A percentile compares a stretch with the other conserved stretches of the same genome.
Evolutionary conservation across 2,329 filamentous ascomycete species (phyloP).

Genomic region (Colletotrichum tabaci): DNA sequence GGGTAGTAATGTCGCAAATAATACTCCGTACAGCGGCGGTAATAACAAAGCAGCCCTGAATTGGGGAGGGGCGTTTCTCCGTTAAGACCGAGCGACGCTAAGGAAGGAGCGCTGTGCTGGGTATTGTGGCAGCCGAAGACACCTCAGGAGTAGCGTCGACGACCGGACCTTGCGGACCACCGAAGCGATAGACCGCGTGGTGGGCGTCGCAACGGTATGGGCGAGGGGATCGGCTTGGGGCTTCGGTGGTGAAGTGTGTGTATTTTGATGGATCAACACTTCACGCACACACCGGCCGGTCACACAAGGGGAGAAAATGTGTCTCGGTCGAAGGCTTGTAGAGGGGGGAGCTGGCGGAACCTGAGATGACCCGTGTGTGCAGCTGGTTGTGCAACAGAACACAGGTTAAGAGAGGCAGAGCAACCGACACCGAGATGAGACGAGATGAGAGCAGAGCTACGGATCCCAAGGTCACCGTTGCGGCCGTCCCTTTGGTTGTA

Average conservation of each 20-base stretch:
- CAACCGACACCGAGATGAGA: neutral
- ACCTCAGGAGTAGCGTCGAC: neutral
- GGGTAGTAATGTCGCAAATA: conserved; percentile 5
- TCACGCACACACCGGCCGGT: neutral
- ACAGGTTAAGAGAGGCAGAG: neutral
- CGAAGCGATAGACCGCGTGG: conserved; percentile 2
- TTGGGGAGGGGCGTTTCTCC: conserved; percentile 7
- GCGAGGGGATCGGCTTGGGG: neutral
- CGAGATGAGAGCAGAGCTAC: neutral
- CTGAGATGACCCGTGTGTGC: neutral
- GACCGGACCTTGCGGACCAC: conserved; percentile 25
- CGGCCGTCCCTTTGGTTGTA: neutral
- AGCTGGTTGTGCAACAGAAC: too few species aligned
- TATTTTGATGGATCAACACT: neutral
- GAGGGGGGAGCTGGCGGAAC: neutral
- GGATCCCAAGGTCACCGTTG: neutral
- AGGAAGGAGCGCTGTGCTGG: neutral
- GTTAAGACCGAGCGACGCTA: conserved; percentile 26
- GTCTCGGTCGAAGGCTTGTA: conserved; percentile 1
- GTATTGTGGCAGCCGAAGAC: neutral
- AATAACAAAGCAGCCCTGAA: conserved; percentile 1
- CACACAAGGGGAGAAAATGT: neutral
- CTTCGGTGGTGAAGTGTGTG: neutral
- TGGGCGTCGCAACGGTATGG: neutral
- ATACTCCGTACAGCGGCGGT: neutral